A percentile compares a stretch with the other conserved stretches of the same genome.
Conservation (phyloP, 2,329 filamentous ascomycete genomes). For the Massarina eburnea region DNA sequence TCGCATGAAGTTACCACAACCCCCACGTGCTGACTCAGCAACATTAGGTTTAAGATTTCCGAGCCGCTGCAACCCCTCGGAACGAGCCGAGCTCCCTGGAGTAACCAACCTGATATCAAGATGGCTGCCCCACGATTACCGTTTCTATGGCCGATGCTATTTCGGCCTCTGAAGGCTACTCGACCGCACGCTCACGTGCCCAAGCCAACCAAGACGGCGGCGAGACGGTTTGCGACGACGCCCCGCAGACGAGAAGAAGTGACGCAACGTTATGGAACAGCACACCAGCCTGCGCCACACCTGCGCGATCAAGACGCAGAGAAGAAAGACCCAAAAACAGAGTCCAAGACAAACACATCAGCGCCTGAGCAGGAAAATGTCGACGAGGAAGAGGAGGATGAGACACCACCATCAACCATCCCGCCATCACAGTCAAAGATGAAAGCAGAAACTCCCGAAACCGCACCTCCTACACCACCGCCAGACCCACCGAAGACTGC, state of each 20-base stretch:
- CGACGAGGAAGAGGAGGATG: slow-evolving; percentile 28
- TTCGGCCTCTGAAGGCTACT: slow-evolving; percentile 30
- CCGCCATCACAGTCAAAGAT: slow-evolving; percentile 15
- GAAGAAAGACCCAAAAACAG: slow-evolving; percentile 4
- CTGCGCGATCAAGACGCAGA: slow-evolving; percentile 19
- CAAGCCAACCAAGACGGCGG: slow-evolving; percentile 10
- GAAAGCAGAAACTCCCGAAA: slow-evolving; percentile 10
- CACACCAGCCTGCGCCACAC: slow-evolving; percentile 49
- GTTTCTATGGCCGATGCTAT: slow-evolving; percentile 52
- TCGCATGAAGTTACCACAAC: background rate
- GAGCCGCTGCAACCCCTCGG: background rate
- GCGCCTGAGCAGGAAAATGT: slow-evolving; percentile 12
- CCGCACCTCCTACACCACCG: slow-evolving; percentile 14
- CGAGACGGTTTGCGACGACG: slow-evolving; percentile 4
- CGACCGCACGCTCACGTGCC: slow-evolving; percentile 24
- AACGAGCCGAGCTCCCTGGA: background rate
- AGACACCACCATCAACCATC: slow-evolving; percentile 15
- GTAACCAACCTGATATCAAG: slow-evolving; percentile 2
- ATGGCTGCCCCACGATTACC: slow-evolving; percentile 50
- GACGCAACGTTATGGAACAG: slow-evolving; percentile 51
- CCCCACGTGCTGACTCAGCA: background rate
- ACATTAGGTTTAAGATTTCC: background rate
- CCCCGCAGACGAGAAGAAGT: slow-evolving; percentile 5
- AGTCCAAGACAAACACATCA: slow-evolving; percentile 5
- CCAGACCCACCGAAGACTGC: slow-evolving; percentile 25